A percentile compares a stretch with the other conserved stretches of the same genome.
Evolutionary conservation across 345 rosid genomes (phyloP).

Genomic region (Eucalyptus cloeziana): DNA sequence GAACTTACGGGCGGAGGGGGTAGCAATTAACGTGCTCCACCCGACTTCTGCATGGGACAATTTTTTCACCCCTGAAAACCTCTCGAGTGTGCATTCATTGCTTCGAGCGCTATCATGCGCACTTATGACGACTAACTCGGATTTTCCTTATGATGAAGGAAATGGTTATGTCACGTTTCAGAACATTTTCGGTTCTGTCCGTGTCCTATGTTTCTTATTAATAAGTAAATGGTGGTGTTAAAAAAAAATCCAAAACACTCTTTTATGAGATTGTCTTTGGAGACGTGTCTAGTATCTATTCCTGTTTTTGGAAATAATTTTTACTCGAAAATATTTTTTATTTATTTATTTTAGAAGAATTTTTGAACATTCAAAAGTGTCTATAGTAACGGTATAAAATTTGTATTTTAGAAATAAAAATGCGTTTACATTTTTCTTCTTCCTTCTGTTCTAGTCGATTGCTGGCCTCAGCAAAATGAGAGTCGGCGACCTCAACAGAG

Average conservation of each 20-base stretch:
- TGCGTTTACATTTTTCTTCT: accelerated
- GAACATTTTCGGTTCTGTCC: not conserved
- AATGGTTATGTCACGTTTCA: not conserved
- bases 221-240: not conserved
- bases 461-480: accelerated
- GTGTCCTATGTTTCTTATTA: not conserved
- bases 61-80: not conserved
- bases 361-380: accelerated
- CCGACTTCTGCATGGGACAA: not conserved
- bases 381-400: accelerated
- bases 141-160: conserved; percentile 1
- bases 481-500: accelerated
- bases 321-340: too few species aligned
- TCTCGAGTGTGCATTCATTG: not conserved
- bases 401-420: accelerated
- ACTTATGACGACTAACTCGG: not conserved
- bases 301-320: not conserved
- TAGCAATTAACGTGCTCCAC: not conserved
- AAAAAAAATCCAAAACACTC: not conserved
- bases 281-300: not conserved
- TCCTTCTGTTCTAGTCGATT: too few species aligned
- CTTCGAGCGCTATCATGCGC: not conserved
- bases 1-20: conserved; percentile 3
- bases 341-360: too few species aligned
- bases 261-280: too few species aligned